A percentile compares a stretch with the other conserved stretches of the same genome.
phyloP scores from a whole-genome alignment of 345 rosid species.

The Rhizophora mangle region DNA sequence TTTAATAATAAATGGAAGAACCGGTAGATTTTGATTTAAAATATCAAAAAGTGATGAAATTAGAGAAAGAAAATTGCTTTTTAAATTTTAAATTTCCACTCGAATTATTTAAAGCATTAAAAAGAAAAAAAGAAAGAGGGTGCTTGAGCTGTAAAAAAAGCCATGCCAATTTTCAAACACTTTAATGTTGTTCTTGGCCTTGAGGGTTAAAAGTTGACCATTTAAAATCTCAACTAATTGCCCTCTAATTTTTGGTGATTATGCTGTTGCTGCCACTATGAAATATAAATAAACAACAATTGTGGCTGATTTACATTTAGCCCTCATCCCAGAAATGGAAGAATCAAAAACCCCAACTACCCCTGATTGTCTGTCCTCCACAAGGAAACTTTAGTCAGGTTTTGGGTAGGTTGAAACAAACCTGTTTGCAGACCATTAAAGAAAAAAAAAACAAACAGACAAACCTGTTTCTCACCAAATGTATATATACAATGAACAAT shows the following conservation, averaged over 20 bases:
- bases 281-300: neutral
- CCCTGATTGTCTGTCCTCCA: no score
- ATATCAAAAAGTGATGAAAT: constrained; percentile 18
- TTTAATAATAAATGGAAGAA: constrained; percentile 32
- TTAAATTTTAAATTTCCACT: constrained; percentile 18
- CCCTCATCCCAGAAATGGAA: neutral
- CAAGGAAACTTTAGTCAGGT: neutral
- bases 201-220: constrained; percentile 47
- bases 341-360: neutral
- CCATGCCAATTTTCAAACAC: constrained; percentile 58
- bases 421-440: neutral
- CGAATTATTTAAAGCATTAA: constrained; percentile 24
- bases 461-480: neutral
- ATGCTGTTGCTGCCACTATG: constrained; percentile 35
- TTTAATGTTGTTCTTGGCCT: constrained; percentile 54
- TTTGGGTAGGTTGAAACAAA: neutral
- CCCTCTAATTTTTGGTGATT: constrained; percentile 26
- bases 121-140: neutral
- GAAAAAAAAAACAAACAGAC: neutral
- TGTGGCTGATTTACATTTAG: neutral
- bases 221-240: constrained; percentile 5
- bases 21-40: neutral
- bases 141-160: constrained; percentile 65
- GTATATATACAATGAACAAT: no score
- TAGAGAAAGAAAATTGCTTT: constrained; percentile 25